Base-by-base conservation (phyloP, 257 asterid genomes). In the Salvia hispanica region DNA sequence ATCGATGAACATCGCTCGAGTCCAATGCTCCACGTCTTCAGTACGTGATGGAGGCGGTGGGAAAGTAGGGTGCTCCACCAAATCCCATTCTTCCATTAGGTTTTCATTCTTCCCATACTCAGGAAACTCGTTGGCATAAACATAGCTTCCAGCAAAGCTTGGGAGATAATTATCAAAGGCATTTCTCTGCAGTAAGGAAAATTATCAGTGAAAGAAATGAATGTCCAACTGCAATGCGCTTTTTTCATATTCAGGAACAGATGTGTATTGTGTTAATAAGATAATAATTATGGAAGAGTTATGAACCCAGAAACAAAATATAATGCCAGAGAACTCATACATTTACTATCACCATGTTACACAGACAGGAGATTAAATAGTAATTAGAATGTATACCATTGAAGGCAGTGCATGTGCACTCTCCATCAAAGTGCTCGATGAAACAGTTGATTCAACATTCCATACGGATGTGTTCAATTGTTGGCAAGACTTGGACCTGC, bases 21-120 rank as follows among this genome's bases (percentile, higher is more conserved):
- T 88, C 99, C 99, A 94, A 66, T 94, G 99, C 82, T 94, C 99
- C 69, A 94, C 95, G 66, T 94, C 99, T 81, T 93, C 96, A 10
- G 82, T 85, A 72, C 87, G 95, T 53, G 99, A 93, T 56, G 99
- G 97, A 46, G 97, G 99, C 67, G 99, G 99, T 58, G 99, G 99
- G 66, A 85, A 83, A 48, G 89, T 89, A 39, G 97, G 92, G 67
- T 83, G 97, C 72, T 94, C 99, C 58, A 94, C 88, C n/a, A 94
- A 69, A 78, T 91, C 97, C 99, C 97, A 94, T 69, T 82, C 99
- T 73, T 88, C 99, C 64, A 85, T 89, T 43, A 76, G 65, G 78
- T 82, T 85, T 78, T 85, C 96, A 43, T 81, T 84, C 85, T 81
- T 88, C 55, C 86, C 86, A 70, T 69, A 45, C 55, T 85, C 92